Conservation (phyloP, 345 rosid genomes). For the Acer yangbiense region DNA sequence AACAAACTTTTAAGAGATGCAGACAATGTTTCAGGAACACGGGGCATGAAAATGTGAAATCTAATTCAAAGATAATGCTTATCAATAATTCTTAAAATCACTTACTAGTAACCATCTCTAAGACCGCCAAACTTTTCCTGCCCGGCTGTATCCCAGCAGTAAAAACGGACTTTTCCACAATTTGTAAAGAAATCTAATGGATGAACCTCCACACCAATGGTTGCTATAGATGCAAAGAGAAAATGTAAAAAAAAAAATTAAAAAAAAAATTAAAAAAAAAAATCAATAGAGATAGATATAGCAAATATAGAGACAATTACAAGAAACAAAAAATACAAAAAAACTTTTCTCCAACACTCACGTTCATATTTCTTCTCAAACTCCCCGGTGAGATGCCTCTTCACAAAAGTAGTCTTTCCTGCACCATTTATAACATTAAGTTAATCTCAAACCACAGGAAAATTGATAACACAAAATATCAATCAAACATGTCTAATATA, state of each 20-base stretch:
- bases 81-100: neutral
- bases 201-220: constrained; percentile 96
- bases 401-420: constrained; percentile 93
- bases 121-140: constrained; percentile 98
- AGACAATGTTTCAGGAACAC: neutral
- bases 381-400: constrained; percentile 94
- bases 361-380: constrained; percentile 97
- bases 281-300: neutral
- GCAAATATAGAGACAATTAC: too few relatives aligned
- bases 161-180: constrained; percentile 86
- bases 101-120: constrained; percentile 96
- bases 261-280: neutral
- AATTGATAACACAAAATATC: neutral
- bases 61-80: neutral
- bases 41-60: neutral
- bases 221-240: constrained; percentile 44
- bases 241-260: neutral
- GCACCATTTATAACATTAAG: constrained; percentile 15
- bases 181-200: constrained; percentile 93
- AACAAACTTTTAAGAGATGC: neutral
- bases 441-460: neutral
- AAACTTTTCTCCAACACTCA: constrained; percentile 31
- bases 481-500: neutral
- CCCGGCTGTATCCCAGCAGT: constrained; percentile 99
- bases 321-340: neutral